Base-by-base conservation (phyloP, 371 early-diverging fungal species). In the Vairimorpha ceranae region DNA sequence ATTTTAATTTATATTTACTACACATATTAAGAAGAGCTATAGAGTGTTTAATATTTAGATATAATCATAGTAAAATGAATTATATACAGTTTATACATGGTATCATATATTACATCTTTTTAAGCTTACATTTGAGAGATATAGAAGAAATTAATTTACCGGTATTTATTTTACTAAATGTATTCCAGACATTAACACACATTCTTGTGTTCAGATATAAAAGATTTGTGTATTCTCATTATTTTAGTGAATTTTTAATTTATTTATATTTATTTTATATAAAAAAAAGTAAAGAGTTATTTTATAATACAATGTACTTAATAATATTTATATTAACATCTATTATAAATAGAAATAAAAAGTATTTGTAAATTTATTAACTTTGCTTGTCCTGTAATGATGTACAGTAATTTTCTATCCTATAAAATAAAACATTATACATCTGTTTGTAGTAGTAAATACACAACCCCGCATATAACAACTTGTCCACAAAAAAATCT, bases 401-500 rank as follows among this genome's bases (percentile, higher is more conserved):
- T 56, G n/a, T 48, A 61, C 15, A 41, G 3, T 54, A 46, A 27
- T 43, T 19, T 33, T 82, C 82, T 35, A 77, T 63, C 32, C 65
- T 61, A 35, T 60, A 30, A 51, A 76, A 70, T 23, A 79, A 27
- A 21, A 38, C 35, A 12, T 67, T 46, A 52, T 71, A 82, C 36
- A 79, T 64, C 17, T 41, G 23, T 27, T 21, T 67, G 54, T 43
- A 56, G 30, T 68, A 72, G 41, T 79, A 77, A 23, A 65, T 14
- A 35, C 43, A 67, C 25, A 80, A 25, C 0, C 48, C 33, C 10
- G 12, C 25, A 52, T 75, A 78, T 19, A 81, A 25, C 25, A 74
- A 8, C 52, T 76, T 67, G 59, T 84, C 84, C 27, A 81, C 21
- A 19, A 61, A 6, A 41, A 66, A 82, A 35, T 76, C 70, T 72